Evolutionary conservation across 2,329 filamentous ascomycete species (phyloP).

Genomic region (Chaetomiaceae sp.): DNA sequence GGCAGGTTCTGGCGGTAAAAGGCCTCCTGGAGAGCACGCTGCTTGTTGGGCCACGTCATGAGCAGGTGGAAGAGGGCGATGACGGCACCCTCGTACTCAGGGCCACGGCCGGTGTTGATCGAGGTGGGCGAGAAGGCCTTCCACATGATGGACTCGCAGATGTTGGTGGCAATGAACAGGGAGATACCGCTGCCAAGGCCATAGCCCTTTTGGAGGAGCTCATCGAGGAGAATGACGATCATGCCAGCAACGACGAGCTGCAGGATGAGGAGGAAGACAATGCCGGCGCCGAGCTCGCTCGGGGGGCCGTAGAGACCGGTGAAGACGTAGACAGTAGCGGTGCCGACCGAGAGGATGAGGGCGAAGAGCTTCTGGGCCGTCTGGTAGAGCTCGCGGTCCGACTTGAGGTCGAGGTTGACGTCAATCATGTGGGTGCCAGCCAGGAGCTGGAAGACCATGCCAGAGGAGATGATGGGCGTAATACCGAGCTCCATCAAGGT

Average conservation of each 20-base stretch:
- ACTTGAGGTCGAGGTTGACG: conserved; percentile 99
- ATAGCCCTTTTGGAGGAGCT: conserved; percentile 99
- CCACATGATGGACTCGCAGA: conserved; percentile 99
- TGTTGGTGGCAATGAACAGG: conserved; percentile 99
- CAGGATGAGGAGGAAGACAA: conserved; percentile 96
- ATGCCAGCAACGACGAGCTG: conserved; percentile 96
- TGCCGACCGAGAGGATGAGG: conserved; percentile 95
- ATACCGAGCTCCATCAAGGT: conserved; percentile 96
- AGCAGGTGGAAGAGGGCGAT: conserved; percentile 97
- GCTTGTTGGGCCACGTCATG: conserved; percentile 99
- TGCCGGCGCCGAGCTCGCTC: conserved; percentile 92
- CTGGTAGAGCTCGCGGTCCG: conserved; percentile 99
- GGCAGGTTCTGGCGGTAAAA: conserved; percentile 99
- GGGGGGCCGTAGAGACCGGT: conserved; percentile 97
- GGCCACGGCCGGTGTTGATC: conserved; percentile 98
- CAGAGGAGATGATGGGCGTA: conserved; percentile 97
- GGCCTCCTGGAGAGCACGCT: conserved; percentile 93
- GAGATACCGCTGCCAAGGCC: conserved; percentile 98
- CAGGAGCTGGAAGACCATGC: conserved; percentile 99
- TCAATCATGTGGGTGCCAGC: conserved; percentile 99
- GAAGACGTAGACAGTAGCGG: conserved; percentile 96
- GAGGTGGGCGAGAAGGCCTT: conserved; percentile 99
- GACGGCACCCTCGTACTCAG: conserved; percentile 97
- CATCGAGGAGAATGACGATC: conserved; percentile 98
- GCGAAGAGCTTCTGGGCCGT: conserved; percentile 98